Evolutionary conservation across 2,329 filamentous ascomycete genomes (phyloP), one percentile per base, ranked within the genome.

Genomic region (Aspergillus niger): DNA sequence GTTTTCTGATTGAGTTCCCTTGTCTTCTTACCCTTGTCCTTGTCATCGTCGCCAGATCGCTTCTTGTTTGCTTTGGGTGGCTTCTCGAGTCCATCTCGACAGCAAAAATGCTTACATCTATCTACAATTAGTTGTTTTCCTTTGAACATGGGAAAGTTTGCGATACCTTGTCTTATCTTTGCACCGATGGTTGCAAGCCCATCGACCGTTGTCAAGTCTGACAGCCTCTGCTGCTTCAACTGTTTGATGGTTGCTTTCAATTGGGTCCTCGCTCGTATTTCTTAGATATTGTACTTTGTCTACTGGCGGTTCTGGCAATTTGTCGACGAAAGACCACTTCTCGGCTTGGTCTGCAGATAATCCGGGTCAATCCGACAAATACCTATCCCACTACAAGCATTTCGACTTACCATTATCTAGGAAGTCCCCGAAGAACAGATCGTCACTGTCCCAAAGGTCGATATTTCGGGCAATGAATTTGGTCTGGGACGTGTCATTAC

Each of bases 151-250:
- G 67, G 26, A 15, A 65, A 65, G 77, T 77, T 22, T 1, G 13
- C 4, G 66, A 58, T 68, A 80, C 77, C 70, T 76, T 41, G 72
- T 77, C 66, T 85, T 87, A 65, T 88, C 80, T 67, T 84, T 86
- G 77, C 91, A 93, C 17, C 74, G 74, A 69, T 94, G 91, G 60
- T 89, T 89, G 75, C 91, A 94, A 38, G 83, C 82, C 86, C 88
- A 93, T 69, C 83, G 90, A 0, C 90, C 90, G 69, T 91, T 93
- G 0, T 80, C 74, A 62, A 92, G 82, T 66, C 81, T 82, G 1
- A 77, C 71, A 4, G 86, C 82, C 50, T 82, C 76, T 36, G 67
- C 66, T 5, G 63, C 52, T 4, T 70, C 65, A 3, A 58, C 55
- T 59, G 55, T 7, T 63, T 58, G 61, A 57, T 38, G 49, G 49